Evolutionary conservation across 768 basidiomycete genomes (phyloP).

Genomic region (Xerocomus potaroensis): DNA sequence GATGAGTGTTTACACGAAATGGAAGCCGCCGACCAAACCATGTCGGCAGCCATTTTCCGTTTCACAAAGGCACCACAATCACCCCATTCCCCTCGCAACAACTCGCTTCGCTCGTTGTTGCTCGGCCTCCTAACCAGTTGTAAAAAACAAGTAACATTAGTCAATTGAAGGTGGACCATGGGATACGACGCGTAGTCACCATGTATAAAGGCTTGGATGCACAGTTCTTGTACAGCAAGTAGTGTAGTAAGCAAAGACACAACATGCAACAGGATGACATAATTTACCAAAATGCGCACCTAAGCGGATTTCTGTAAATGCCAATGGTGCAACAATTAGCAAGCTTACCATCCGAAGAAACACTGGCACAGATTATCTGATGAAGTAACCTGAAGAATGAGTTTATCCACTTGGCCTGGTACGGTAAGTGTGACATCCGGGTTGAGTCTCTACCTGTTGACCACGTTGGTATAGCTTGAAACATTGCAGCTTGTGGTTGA

Average conservation of each 20-base stretch:
- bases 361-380: constrained; percentile 96
- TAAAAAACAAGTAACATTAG: no score
- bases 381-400: constrained; percentile 90
- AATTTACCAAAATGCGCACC: constrained; percentile 75
- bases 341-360: constrained; percentile 81
- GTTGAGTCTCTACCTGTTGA: constrained; percentile 81
- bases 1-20: no score
- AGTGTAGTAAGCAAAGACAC: no score
- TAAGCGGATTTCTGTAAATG: constrained; percentile 16
- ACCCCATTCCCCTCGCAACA: no score
- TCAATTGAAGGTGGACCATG: background rate
- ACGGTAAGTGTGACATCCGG: constrained; percentile 72
- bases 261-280: constrained; percentile 10
- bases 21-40: no score
- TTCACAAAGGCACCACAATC: no score
- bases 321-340: background rate
- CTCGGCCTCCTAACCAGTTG: no score
- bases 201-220: constrained; percentile 10
- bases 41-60: no score
- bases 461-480: background rate
- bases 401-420: constrained; percentile 82
- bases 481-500: background rate
- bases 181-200: background rate
- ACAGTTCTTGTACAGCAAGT: constrained; percentile 10
- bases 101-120: no score